Evolutionary conservation across 805 yeast species (phyloP).

Genomic region (Cyberlindnera euphorbiiphila): DNA sequence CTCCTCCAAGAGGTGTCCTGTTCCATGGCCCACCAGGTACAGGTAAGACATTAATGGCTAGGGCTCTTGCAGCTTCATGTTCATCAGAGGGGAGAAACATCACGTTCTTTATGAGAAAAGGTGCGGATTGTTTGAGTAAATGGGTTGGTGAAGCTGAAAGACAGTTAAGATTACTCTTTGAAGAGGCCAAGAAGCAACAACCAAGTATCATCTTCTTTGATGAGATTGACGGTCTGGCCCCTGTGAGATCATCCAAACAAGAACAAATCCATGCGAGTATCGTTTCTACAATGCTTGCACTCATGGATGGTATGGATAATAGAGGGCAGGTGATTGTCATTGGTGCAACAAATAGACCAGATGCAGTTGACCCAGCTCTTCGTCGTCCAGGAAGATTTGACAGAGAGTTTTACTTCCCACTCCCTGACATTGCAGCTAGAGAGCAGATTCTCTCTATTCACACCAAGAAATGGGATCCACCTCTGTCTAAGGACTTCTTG

Average conservation of each 20-base stretch:
- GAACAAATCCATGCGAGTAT: slow-evolving; percentile 98
- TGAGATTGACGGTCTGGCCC: slow-evolving; percentile 97
- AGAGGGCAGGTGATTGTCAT: slow-evolving; percentile 97
- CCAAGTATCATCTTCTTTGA: slow-evolving; percentile 96
- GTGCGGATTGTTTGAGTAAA: slow-evolving; percentile 94
- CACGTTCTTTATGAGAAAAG: slow-evolving; percentile 96
- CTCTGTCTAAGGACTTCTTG: slow-evolving; percentile 53
- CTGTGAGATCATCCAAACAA: slow-evolving; percentile 94
- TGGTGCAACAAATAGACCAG: slow-evolving; percentile 98
- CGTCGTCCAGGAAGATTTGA: slow-evolving; percentile 97
- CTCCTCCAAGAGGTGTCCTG: slow-evolving; percentile 95
- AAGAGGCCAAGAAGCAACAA: slow-evolving; percentile 93
- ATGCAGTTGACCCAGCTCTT: slow-evolving; percentile 96
- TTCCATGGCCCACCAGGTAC: slow-evolving; percentile 99
- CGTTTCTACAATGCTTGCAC: slow-evolving; percentile 88
- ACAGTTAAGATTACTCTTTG: slow-evolving; percentile 83
- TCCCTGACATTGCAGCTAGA: slow-evolving; percentile 81
- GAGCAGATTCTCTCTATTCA: slow-evolving; percentile 78
- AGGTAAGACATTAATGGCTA: slow-evolving; percentile 96
- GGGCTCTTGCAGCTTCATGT: slow-evolving; percentile 95
- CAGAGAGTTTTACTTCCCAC: slow-evolving; percentile 92
- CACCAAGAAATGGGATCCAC: slow-evolving; percentile 85
- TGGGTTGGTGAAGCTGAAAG: slow-evolving; percentile 99
- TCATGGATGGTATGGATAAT: slow-evolving; percentile 99
- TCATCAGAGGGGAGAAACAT: slow-evolving; percentile 81